Evolutionary conservation across 306 rosid genomes (phyloP).

Genomic region (Malus orientalis): DNA sequence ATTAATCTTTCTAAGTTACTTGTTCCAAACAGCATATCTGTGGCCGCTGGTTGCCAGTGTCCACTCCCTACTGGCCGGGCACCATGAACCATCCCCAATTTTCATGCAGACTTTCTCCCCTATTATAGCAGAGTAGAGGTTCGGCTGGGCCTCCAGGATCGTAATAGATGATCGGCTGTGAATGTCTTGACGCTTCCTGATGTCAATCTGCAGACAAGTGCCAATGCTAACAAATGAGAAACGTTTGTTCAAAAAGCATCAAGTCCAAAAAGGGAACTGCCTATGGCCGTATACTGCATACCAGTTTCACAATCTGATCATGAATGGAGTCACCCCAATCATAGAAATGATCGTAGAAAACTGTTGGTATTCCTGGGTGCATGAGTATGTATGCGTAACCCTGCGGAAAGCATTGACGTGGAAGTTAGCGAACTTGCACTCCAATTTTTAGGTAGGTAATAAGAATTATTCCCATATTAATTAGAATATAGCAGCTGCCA

Average conservation of each 20-base stretch:
- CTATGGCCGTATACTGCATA: constrained; percentile 11
- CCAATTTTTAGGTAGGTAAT: no score
- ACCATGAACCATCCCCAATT: constrained; percentile 86
- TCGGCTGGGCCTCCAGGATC: constrained; percentile 72
- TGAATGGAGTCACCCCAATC: constrained; percentile 59
- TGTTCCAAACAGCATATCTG: constrained; percentile 81
- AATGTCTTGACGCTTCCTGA: constrained; percentile 71
- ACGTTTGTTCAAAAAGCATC: neutral
- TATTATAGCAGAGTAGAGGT: constrained; percentile 74
- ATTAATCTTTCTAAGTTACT: constrained; percentile 11
- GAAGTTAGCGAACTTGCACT: neutral
- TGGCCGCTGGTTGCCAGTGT: constrained; percentile 61
- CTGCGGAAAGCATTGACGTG: constrained; percentile 21
- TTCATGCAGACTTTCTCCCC: constrained; percentile 79
- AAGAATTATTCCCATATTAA: no score
- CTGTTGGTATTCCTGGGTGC: constrained; percentile 88
- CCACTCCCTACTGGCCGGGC: constrained; percentile 76
- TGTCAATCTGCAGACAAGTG: constrained; percentile 48
- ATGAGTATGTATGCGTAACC: constrained; percentile 87
- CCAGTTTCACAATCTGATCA: constrained; percentile 76
- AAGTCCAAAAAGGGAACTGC: neutral
- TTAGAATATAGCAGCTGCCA: neutral
- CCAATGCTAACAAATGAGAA: neutral
- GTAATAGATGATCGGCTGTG: constrained; percentile 62
- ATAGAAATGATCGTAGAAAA: constrained; percentile 84